These are phyloP conservation scores for Apophysomyces sp. DNA, from an alignment of 371 early-diverging fungal genomes.

Conservation along the genomic window DNA sequence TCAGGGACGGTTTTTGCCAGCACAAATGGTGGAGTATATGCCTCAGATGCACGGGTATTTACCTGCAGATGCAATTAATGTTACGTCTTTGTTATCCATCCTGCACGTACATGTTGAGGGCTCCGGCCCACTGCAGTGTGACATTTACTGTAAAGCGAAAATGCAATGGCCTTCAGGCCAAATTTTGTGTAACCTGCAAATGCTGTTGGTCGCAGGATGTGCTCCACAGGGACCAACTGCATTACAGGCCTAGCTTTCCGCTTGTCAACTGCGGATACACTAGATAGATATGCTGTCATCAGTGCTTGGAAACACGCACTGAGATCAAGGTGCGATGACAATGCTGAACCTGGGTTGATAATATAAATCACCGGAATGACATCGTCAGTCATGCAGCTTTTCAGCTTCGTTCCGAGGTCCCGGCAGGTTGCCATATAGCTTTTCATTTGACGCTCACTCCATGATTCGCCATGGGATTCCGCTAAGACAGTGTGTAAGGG, in stretches of 20 bases:
- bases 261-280: not conserved
- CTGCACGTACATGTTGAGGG: conserved; percentile 12
- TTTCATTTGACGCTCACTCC: conserved; percentile 37
- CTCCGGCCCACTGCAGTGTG: conserved; percentile 38
- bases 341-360: conserved; percentile 52
- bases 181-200: conserved; percentile 57
- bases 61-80: not conserved
- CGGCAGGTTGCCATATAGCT: conserved; percentile 55
- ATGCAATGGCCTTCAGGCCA: conserved; percentile 62
- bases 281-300: conserved; percentile 26
- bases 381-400: conserved; percentile 23
- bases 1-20: conserved; percentile 45
- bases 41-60: conserved; percentile 21
- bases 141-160: conserved; percentile 61
- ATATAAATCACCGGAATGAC: conserved; percentile 58
- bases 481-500: conserved; percentile 3
- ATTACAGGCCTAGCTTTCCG: conserved; percentile 34
- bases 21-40: conserved; percentile 57
- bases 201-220: conserved; percentile 48
- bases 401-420: conserved; percentile 44
- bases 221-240: conserved; percentile 63
- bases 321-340: conserved; percentile 52
- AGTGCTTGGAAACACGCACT: conserved; percentile 56
- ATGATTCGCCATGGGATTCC: conserved; percentile 15
- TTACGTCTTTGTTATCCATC: not conserved